These are phyloP conservation scores for Diplodia corticola DNA, from an alignment of 2,329 filamentous ascomycete genomes.

Conservation along the genomic window DNA sequence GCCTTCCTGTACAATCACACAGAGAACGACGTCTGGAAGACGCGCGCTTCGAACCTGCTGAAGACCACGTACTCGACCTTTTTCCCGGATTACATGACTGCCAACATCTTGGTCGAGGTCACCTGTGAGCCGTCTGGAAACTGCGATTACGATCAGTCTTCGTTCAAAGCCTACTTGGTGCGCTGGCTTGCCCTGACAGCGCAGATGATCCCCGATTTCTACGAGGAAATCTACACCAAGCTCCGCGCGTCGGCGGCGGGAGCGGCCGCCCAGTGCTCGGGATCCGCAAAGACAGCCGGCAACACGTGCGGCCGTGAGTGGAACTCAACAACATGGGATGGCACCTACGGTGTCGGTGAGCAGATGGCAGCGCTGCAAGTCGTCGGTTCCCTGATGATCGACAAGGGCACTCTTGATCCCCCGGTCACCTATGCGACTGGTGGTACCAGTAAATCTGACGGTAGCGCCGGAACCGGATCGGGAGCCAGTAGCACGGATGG, in stretches of 20 bases:
- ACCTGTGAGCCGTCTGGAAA: conserved; percentile 61
- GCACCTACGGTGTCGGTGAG: conserved; percentile 50
- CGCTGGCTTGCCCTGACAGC: conserved; percentile 64
- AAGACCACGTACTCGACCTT: conserved; percentile 47
- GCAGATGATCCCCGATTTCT: conserved; percentile 63
- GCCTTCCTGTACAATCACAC: conserved; percentile 65
- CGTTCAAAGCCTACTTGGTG: conserved; percentile 70
- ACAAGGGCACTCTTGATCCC: conserved; percentile 30
- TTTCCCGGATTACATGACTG: conserved; percentile 56
- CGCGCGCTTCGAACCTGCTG: conserved; percentile 56
- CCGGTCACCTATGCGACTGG: conserved; percentile 53
- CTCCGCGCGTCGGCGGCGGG: conserved; percentile 60
- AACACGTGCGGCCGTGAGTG: conserved; percentile 65
- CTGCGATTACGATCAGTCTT: conserved; percentile 71
- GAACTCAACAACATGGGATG: conserved; percentile 56
- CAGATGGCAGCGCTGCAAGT: conserved; percentile 55
- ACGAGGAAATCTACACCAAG: conserved; percentile 56
- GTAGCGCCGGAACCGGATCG: conserved; percentile 38
- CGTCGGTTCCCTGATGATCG: conserved; percentile 49
- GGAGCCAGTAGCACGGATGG: conserved; percentile 6
- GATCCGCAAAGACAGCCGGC: conserved; percentile 55
- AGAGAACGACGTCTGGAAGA: conserved; percentile 53
- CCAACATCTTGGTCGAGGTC: conserved; percentile 64
- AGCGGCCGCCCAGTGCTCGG: conserved; percentile 63
- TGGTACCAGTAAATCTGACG: conserved; percentile 51